Percentiles rank a stretch among this genome's conserved stretches.
phyloP scores from a whole-genome alignment of 768 basidiomycete genomes.

The Lactifluus rugatus region DNA sequence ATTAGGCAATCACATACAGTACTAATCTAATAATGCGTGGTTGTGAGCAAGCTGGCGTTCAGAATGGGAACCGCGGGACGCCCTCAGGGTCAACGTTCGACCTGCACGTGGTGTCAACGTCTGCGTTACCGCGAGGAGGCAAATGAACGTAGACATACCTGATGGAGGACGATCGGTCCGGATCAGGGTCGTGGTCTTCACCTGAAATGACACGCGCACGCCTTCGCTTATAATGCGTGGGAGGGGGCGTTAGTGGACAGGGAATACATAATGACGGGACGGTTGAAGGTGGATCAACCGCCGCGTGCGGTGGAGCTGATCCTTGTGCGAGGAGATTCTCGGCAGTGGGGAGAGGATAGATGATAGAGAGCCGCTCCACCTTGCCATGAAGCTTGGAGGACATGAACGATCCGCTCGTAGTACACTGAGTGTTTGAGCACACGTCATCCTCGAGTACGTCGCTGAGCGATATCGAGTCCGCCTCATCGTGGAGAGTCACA shows the following conservation, averaged over 20 bases:
- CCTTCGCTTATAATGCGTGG: slow-evolving; percentile 12
- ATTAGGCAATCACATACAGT: slow-evolving; percentile 1
- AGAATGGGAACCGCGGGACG: slow-evolving; percentile 9
- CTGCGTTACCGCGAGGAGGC: background rate
- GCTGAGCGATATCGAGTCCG: background rate
- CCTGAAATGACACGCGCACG: slow-evolving; percentile 9
- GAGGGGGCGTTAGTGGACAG: slow-evolving; percentile 5
- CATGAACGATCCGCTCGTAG: background rate
- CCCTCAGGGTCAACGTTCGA: background rate
- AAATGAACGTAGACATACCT: slow-evolving; percentile 6
- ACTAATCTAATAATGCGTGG: background rate
- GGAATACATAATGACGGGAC: background rate
- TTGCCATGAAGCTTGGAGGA: background rate
- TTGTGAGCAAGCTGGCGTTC: background rate
- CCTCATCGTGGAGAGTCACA: background rate
- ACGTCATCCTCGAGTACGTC: background rate
- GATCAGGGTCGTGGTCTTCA: slow-evolving; percentile 3
- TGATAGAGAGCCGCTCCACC: slow-evolving; percentile 3
- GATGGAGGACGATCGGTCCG: background rate
- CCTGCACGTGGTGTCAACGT: slow-evolving; percentile 3
- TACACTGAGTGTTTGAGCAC: background rate
- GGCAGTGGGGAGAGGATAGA: slow-evolving; percentile 9
- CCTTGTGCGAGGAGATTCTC: slow-evolving; percentile 9
- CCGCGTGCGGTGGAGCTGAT: background rate
- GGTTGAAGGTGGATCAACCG: background rate